Percentiles rank a stretch among this genome's conserved stretches.
phyloP scores from a whole-genome alignment of 768 basidiomycete genomes.

The Tephrocybe sp. region DNA sequence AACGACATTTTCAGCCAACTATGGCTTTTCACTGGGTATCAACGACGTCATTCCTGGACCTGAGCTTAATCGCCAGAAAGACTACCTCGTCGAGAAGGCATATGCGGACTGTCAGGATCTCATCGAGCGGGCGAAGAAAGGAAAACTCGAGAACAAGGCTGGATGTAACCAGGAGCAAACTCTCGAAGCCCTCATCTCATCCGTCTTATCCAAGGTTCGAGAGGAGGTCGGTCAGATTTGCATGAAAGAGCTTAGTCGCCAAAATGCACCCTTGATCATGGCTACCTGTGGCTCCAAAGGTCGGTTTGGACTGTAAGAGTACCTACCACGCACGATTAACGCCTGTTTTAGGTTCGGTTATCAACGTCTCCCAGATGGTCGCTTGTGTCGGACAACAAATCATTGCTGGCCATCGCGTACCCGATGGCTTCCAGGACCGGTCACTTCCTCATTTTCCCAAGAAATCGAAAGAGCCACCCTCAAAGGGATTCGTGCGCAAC shows the following conservation, averaged over 20 bases:
- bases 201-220: constrained; percentile 91
- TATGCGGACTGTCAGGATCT: constrained; percentile 86
- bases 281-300: constrained; percentile 99
- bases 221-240: constrained; percentile 96
- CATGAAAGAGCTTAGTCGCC: constrained; percentile 96
- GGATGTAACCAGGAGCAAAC: constrained; percentile 98
- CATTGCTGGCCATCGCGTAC: constrained; percentile 96
- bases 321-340: background rate
- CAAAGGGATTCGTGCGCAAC: constrained; percentile 97
- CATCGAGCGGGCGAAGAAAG: constrained; percentile 88
- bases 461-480: constrained; percentile 93
- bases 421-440: constrained; percentile 98
- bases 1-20: constrained; percentile 71
- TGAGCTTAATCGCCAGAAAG: constrained; percentile 76
- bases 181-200: constrained; percentile 93
- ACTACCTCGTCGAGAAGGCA: constrained; percentile 81
- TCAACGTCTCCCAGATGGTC: constrained; percentile 99
- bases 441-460: constrained; percentile 99
- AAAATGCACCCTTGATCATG: constrained; percentile 98
- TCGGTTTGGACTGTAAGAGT: constrained; percentile 23
- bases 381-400: constrained; percentile 99
- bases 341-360: constrained; percentile 72
- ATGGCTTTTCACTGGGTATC: constrained; percentile 97
- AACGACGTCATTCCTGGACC: constrained; percentile 98
- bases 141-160: constrained; percentile 93